Evolutionary conservation across 345 rosid genomes (phyloP).

Genomic region (Anacardium occidentale): DNA sequence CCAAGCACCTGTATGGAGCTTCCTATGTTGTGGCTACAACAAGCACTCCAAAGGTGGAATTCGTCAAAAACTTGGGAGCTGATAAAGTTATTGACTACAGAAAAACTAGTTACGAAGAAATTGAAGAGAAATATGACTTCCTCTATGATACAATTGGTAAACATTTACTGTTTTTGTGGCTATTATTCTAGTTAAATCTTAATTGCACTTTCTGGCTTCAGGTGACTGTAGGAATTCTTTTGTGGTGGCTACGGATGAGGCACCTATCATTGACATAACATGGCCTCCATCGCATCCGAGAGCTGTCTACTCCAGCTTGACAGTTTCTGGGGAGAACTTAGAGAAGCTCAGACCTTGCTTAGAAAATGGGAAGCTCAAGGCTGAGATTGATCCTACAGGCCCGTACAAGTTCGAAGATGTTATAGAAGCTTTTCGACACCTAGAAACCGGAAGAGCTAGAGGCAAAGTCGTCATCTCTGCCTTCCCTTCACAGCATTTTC

Average conservation of each 20-base stretch:
- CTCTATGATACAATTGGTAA: constrained; percentile 47
- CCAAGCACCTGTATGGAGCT: constrained; percentile 40
- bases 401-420: constrained; percentile 42
- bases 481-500: constrained; percentile 26
- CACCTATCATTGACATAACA: constrained; percentile 46
- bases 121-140: constrained; percentile 40
- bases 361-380: constrained; percentile 38
- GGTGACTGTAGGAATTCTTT: constrained; percentile 44
- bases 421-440: constrained; percentile 40
- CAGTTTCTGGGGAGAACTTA: constrained; percentile 34
- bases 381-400: constrained; percentile 42
- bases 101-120: constrained; percentile 29
- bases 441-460: constrained; percentile 44
- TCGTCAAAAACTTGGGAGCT: constrained; percentile 40
- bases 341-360: constrained; percentile 34
- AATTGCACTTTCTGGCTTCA: constrained; percentile 1
- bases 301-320: constrained; percentile 46
- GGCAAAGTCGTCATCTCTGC: constrained; percentile 44
- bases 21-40: constrained; percentile 43
- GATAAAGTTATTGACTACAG: constrained; percentile 42
- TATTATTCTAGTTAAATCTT: neutral
- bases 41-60: constrained; percentile 44
- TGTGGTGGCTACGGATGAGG: constrained; percentile 43
- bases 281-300: constrained; percentile 47
- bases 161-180: neutral